A percentile compares a stretch with the other conserved stretches of the same genome.
These are phyloP conservation scores for Prunus yedoensis DNA, from an alignment of 331 rosid species.

Conservation along the genomic window DNA sequence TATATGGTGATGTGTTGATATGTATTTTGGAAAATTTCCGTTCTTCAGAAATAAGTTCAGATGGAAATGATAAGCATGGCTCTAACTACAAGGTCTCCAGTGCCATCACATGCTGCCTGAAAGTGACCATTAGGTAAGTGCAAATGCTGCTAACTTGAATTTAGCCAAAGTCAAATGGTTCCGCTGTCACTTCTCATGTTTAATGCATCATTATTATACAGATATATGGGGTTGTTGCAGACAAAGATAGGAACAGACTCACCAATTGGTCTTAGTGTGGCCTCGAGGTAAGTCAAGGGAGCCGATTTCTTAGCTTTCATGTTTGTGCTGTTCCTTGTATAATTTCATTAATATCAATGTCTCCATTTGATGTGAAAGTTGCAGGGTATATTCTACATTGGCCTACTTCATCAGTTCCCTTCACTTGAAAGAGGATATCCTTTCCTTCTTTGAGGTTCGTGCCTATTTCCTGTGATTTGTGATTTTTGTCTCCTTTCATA, in stretches of 20 bases:
- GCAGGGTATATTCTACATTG: constrained; percentile 62
- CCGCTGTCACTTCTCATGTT: constrained; percentile 27
- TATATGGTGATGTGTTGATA: constrained; percentile 54
- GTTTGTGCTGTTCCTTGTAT: constrained; percentile 25
- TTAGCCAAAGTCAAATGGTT: not conserved
- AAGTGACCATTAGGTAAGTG: constrained; percentile 54
- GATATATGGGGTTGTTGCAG: constrained; percentile 53
- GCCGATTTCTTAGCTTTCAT: constrained; percentile 23
- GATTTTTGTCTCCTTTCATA: not conserved
- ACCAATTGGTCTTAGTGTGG: constrained; percentile 37
- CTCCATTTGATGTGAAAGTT: constrained; percentile 26
- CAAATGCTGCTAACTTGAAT: constrained; percentile 11
- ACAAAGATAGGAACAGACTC: constrained; percentile 37
- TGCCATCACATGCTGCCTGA: constrained; percentile 40
- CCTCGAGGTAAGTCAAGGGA: constrained; percentile 48
- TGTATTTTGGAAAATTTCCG: constrained; percentile 48
- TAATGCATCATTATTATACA: constrained; percentile 34
- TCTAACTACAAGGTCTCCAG: constrained; percentile 28
- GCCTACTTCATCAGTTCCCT: constrained; percentile 55
- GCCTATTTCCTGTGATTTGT: not conserved
- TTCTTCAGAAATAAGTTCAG: constrained; percentile 36
- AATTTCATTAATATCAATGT: constrained; percentile 14
- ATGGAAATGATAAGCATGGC: constrained; percentile 24
- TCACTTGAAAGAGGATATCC: constrained; percentile 61
- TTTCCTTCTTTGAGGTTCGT: constrained; percentile 46